Conservation (phyloP, 805 yeast species). For the Lipomyces orientalis region DNA sequence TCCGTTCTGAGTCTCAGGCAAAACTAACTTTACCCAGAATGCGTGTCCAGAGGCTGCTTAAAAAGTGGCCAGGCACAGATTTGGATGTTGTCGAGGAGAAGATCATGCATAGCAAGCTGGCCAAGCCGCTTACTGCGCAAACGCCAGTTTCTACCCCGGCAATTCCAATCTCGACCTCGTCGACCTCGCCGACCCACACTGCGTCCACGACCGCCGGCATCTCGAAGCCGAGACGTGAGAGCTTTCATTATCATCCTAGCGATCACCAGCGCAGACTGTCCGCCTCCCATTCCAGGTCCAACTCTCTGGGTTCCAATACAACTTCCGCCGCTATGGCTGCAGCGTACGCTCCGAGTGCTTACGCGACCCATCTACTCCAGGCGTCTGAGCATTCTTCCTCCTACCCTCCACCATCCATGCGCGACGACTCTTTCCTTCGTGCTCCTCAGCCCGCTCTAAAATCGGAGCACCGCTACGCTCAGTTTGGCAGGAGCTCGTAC, state of each 20-base stretch:
- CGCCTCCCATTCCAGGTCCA: constrained; percentile 8
- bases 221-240: constrained; percentile 24
- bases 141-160: neutral
- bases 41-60: constrained; percentile 37
- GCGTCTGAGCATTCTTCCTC: constrained; percentile 2
- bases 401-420: constrained; percentile 7
- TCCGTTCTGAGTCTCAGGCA: neutral
- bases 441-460: constrained; percentile 19
- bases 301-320: neutral
- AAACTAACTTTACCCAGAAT: constrained; percentile 16
- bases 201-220: constrained; percentile 15
- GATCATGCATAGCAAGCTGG: constrained; percentile 27
- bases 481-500: constrained; percentile 1
- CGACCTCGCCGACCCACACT: constrained; percentile 5
- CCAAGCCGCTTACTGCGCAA: constrained; percentile 8
- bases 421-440: constrained; percentile 12
- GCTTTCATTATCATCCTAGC: constrained; percentile 17
- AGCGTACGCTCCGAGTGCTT: constrained; percentile 17
- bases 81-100: constrained; percentile 36
- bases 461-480: neutral
- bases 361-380: constrained; percentile 20
- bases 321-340: constrained; percentile 16
- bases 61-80: constrained; percentile 36
- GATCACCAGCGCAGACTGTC: constrained; percentile 10
- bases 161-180: neutral